Evolutionary conservation across 2,329 filamentous ascomycete species (phyloP).

Genomic region (Macrophomina pseudophaseolina): DNA sequence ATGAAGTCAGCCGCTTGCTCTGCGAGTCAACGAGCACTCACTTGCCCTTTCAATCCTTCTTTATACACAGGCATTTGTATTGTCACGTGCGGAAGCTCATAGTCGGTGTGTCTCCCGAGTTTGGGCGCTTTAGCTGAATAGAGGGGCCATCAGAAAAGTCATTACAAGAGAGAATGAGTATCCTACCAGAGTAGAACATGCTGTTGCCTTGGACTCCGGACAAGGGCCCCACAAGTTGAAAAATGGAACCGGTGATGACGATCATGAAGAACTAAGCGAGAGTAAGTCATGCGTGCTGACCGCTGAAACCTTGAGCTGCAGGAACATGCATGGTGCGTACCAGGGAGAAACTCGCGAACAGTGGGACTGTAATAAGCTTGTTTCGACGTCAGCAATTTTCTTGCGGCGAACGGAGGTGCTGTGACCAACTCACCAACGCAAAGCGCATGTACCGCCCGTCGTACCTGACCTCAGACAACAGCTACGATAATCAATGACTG

Average conservation of each 20-base stretch:
- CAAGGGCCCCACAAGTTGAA: slow-evolving; percentile 57
- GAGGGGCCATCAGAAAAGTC: neutral
- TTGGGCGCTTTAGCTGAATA: slow-evolving; percentile 15
- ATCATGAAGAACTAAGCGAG: slow-evolving; percentile 56
- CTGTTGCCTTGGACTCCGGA: slow-evolving; percentile 35
- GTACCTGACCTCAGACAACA: slow-evolving; percentile 45
- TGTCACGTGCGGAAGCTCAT: slow-evolving; percentile 59
- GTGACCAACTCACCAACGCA: slow-evolving; percentile 38
- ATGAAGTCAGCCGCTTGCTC: slow-evolving; percentile 14
- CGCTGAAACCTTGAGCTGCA: slow-evolving; percentile 25
- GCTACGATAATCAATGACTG: neutral
- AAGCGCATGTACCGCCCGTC: slow-evolving; percentile 48
- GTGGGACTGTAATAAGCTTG: slow-evolving; percentile 41
- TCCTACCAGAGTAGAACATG: slow-evolving; percentile 35
- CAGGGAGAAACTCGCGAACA: slow-evolving; percentile 44
- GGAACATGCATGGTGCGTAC: slow-evolving; percentile 29
- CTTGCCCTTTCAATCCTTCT: slow-evolving; percentile 42
- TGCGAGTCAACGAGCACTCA: neutral
- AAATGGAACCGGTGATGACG: slow-evolving; percentile 53
- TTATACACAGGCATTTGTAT: slow-evolving; percentile 51
- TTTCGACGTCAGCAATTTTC: slow-evolving; percentile 32
- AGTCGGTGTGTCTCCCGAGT: slow-evolving; percentile 12
- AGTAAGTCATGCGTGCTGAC: slow-evolving; percentile 20
- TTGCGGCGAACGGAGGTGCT: too few relatives aligned
- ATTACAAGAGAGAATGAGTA: slow-evolving; percentile 16